A percentile compares a stretch with the other conserved stretches of the same genome.
These are phyloP conservation scores for Coemansia sp. DNA, from an alignment of 192 early-diverging fungal species.

Conservation along the genomic window DNA sequence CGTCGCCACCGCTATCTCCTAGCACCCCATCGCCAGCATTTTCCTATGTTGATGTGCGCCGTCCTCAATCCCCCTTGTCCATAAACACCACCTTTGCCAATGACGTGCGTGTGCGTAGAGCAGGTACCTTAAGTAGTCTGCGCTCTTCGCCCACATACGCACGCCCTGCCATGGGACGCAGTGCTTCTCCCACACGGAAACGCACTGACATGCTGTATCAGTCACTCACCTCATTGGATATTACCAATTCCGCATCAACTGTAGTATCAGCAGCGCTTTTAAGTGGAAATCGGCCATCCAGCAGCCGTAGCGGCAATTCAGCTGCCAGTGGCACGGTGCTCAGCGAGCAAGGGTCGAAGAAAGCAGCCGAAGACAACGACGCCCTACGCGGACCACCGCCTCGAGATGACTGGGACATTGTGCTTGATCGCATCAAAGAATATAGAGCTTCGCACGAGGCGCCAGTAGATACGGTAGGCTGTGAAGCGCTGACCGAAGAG, in stretches of 20 bases:
- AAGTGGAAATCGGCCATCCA: slow-evolving; percentile 24
- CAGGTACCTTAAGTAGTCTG: slow-evolving; percentile 12
- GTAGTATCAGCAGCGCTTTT: slow-evolving; percentile 36
- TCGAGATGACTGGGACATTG: slow-evolving; percentile 63
- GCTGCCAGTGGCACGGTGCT: slow-evolving; percentile 13
- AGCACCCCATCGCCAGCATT: slow-evolving; percentile 26
- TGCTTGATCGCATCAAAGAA: slow-evolving; percentile 63
- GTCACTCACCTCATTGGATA: slow-evolving; percentile 28
- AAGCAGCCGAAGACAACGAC: slow-evolving; percentile 35
- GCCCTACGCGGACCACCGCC: slow-evolving; percentile 42
- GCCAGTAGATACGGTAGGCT: slow-evolving; percentile 89
- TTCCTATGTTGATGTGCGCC: slow-evolving; percentile 27
- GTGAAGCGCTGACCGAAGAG: slow-evolving; percentile 65
- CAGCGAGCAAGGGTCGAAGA: slow-evolving; percentile 10
- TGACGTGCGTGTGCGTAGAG: slow-evolving; percentile 21
- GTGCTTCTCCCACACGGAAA: slow-evolving; percentile 6
- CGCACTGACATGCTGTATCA: slow-evolving; percentile 11
- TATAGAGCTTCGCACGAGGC: slow-evolving; percentile 66
- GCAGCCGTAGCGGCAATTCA: slow-evolving; percentile 22
- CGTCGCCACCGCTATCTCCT: slow-evolving; percentile 20
- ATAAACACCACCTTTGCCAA: slow-evolving; percentile 1
- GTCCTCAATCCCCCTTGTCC: slow-evolving; percentile 13
- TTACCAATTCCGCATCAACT: slow-evolving; percentile 37
- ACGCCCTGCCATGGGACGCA: background rate
- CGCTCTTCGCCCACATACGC: slow-evolving; percentile 5